Evolutionary conservation across 2,329 filamentous ascomycete species (phyloP).

Genomic region (Emericellopsis atlantica): DNA sequence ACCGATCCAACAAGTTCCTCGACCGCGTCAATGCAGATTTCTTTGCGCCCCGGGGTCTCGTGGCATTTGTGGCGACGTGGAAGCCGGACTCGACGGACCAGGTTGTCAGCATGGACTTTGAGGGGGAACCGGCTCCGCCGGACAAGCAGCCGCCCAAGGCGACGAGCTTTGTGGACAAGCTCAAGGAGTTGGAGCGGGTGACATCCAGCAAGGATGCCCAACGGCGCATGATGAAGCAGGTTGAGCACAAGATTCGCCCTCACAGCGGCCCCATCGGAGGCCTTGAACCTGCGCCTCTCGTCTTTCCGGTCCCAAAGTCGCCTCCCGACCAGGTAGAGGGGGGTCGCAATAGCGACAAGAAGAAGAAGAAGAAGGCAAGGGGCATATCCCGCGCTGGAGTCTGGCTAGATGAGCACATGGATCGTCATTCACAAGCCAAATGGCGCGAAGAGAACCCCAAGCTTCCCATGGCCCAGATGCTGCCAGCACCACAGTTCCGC

Average conservation of each 20-base stretch:
- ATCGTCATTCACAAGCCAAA: conserved; percentile 8
- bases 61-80: conserved; percentile 36
- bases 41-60: conserved; percentile 43
- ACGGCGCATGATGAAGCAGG: background rate
- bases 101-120: background rate
- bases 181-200: background rate
- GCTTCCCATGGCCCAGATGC: conserved; percentile 6
- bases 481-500: conserved; percentile 10
- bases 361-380: conserved; percentile 3
- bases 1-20: conserved; percentile 38
- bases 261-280: background rate
- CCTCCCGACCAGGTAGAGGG: background rate
- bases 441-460: conserved; percentile 8
- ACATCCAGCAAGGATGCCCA: background rate
- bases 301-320: background rate
- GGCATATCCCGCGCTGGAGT: conserved; percentile 6
- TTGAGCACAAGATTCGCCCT: conserved; percentile 3
- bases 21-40: conserved; percentile 41
- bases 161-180: background rate
- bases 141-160: background rate
- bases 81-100: conserved; percentile 11
- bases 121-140: background rate
- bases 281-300: background rate
- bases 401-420: conserved; percentile 9
- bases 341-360: background rate